Evolutionary conservation across 2,329 filamentous ascomycete species (phyloP), one percentile per base, ranked within the genome.

Genomic region (Hirsutella minnesotensis): DNA sequence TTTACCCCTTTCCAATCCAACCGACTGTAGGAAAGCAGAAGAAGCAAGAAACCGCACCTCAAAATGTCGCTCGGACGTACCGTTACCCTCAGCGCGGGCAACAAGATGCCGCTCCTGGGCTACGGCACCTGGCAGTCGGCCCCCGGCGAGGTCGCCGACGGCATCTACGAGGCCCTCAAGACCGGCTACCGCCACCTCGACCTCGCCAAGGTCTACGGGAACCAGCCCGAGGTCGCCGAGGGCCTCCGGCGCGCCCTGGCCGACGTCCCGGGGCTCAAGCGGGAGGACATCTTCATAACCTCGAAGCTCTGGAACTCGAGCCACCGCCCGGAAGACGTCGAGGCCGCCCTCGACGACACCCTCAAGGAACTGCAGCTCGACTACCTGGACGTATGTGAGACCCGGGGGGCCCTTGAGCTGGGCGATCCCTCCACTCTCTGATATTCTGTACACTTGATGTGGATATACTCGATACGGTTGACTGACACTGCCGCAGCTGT

Each of bases 51-150:
- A 7, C 24, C 7, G 24, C 24, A 7, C 24, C 7, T 12, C 24
- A 31, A 31, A 12, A 80, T 81, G 76, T 79, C 77, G 56, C 63
- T 66, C 55, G 71, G 66, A 45, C 63, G 58, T 51, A 66, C 75
- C 60, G 73, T 77, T 52, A 75, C 72, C 47, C 70, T 79, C 54
- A 79, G 72, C 65, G 72, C 73, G 43, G 81, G 82, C 50, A 73
- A 75, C 56, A 76, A 78, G 63, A 83, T 84, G 44, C 75, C 79
- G 3, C 68, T 68, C 40, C 62, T 80, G 47, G 72, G 74, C 48
- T 69, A 59, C 46, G 79, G 79, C 54, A 83, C 79, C 53, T 83
- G 79, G 79, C 80, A 83, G 58, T 77, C 79, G 27, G 66, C 71
- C 51, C 77, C 78, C 41, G 75, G 75, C 49, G 73, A 83, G 61